These are phyloP conservation scores for Colletotrichum sp. DNA, from an alignment of 2,329 filamentous ascomycete species.

Conservation along the genomic window DNA sequence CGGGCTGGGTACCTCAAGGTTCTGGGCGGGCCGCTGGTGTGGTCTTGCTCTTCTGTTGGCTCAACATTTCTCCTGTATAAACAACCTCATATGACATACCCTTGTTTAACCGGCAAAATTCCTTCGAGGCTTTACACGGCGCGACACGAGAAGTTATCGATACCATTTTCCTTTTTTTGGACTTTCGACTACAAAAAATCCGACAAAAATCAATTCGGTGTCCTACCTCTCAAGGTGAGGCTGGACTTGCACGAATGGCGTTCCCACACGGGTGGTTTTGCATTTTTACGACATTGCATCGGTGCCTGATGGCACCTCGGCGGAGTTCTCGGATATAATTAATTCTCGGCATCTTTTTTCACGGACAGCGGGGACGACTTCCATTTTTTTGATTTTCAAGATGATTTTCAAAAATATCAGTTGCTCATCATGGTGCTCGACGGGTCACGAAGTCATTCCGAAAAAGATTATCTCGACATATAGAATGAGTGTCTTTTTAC, in stretches of 20 bases:
- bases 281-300: conserved; percentile 53
- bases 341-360: conserved; percentile 29
- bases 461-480: conserved; percentile 54
- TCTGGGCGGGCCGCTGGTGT: conserved; percentile 27
- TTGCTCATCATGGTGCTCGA: conserved; percentile 34
- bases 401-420: conserved; percentile 42
- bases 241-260: conserved; percentile 49
- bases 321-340: conserved; percentile 45
- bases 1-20: conserved; percentile 41
- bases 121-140: conserved; percentile 33
- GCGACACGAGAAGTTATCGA: conserved; percentile 48
- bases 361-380: conserved; percentile 37
- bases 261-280: conserved; percentile 45
- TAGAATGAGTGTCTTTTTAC: conserved; percentile 50
- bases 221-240: conserved; percentile 35
- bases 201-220: conserved; percentile 21
- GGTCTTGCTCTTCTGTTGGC: conserved; percentile 33
- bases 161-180: conserved; percentile 42
- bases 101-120: conserved; percentile 33
- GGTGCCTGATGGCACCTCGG: conserved; percentile 44
- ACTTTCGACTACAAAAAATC: conserved; percentile 19
- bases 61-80: conserved; percentile 46
- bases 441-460: conserved; percentile 23
- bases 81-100: conserved; percentile 54
- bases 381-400: conserved; percentile 34